Percentiles rank a stretch among this genome's conserved stretches.
Conservation (phyloP, 176 grass and related monocot species). For the Bolboschoenus planiculmis region DNA sequence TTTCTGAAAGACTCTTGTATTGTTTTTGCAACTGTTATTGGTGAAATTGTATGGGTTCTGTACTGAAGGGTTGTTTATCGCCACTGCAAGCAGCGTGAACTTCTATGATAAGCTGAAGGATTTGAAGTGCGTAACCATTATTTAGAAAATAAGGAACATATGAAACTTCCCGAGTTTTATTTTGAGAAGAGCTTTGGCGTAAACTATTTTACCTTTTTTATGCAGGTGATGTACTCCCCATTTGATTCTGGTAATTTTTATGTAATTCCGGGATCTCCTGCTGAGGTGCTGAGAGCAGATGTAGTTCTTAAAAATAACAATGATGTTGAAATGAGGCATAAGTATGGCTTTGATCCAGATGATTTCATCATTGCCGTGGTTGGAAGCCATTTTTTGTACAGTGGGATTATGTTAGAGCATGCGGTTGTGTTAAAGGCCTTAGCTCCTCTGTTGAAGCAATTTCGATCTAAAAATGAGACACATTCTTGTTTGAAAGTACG, state of each 20-base stretch:
- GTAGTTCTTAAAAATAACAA: slow-evolving; percentile 23
- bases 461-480: slow-evolving; percentile 41
- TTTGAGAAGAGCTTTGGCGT: background rate
- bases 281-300: slow-evolving; percentile 58
- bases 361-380: slow-evolving; percentile 82
- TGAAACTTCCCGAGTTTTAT: background rate
- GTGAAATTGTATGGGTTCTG: background rate
- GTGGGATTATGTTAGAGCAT: slow-evolving; percentile 71
- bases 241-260: slow-evolving; percentile 96
- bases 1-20: background rate
- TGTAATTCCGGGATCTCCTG: slow-evolving; percentile 77
- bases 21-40: background rate
- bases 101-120: background rate
- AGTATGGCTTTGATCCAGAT: slow-evolving; percentile 33
- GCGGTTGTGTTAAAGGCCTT: slow-evolving; percentile 74
- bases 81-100: background rate
- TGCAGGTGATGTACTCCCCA: slow-evolving; percentile 93
- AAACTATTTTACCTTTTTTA: slow-evolving; percentile 27
- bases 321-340: slow-evolving; percentile 32
- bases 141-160: background rate
- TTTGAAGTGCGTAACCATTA: background rate
- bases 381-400: slow-evolving; percentile 77
- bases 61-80: background rate
- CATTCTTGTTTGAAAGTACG: slow-evolving; percentile 58
- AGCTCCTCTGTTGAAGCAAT: slow-evolving; percentile 50